Evolutionary conservation across 202 grass and related monocot genomes (phyloP).

Genomic region (Dendrocalamus latiflorus): DNA sequence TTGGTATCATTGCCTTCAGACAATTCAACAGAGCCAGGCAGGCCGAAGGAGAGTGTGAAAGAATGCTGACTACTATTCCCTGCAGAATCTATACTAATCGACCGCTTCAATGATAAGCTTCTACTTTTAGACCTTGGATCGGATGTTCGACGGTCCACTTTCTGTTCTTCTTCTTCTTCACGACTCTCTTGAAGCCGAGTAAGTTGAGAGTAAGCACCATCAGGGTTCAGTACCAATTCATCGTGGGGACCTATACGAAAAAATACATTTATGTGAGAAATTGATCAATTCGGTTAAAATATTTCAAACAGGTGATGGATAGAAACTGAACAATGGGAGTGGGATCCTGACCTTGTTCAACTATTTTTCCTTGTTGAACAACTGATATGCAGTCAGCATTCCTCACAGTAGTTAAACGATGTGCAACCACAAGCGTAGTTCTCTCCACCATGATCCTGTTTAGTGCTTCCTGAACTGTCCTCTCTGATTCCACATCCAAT

Average conservation of each 20-base stretch:
- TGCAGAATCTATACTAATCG: constrained; percentile 49
- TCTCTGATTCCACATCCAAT: constrained; percentile 75
- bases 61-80: constrained; percentile 57
- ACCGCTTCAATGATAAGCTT: constrained; percentile 59
- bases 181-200: constrained; percentile 62
- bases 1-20: constrained; percentile 24
- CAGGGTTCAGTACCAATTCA: constrained; percentile 45
- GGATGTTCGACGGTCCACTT: too few relatives aligned
- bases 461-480: constrained; percentile 80
- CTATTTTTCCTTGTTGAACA: constrained; percentile 76
- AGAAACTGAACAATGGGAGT: neutral
- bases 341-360: constrained; percentile 71
- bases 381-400: constrained; percentile 81
- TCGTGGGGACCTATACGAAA: constrained; percentile 54
- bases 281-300: neutral
- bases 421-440: constrained; percentile 84
- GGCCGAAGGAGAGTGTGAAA: constrained; percentile 36
- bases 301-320: neutral
- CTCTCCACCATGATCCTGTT: constrained; percentile 75
- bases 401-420: constrained; percentile 74
- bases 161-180: constrained; percentile 40
- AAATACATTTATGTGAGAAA: neutral
- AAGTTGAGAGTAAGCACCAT: constrained; percentile 77
- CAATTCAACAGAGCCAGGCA: constrained; percentile 41
- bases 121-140: constrained; percentile 55